Evolutionary conservation across 768 basidiomycete genomes (phyloP).

Genomic region (Naganishia kalamii): DNA sequence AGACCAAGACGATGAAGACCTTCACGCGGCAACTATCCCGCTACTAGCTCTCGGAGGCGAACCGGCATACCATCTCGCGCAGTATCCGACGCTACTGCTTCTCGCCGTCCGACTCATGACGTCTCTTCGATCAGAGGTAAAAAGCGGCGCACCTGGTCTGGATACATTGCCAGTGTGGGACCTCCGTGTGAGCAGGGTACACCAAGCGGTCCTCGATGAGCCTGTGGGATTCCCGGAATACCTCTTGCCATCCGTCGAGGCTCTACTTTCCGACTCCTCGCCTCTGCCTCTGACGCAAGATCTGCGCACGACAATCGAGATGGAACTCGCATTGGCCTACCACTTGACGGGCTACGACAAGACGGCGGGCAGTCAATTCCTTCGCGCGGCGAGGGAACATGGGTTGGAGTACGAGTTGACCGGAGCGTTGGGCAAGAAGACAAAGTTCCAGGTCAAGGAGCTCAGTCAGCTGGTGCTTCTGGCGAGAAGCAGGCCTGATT

Average conservation of each 20-base stretch:
- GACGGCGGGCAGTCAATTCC: constrained; percentile 67
- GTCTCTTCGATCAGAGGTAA: constrained; percentile 33
- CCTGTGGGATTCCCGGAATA: constrained; percentile 57
- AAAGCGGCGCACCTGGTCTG: constrained; percentile 50
- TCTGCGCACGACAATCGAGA: constrained; percentile 54
- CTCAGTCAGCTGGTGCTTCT: constrained; percentile 85
- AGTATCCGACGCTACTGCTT: constrained; percentile 62
- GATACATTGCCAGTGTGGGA: constrained; percentile 68
- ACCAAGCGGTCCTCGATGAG: constrained; percentile 72
- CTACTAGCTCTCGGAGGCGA: constrained; percentile 81
- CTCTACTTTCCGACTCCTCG: constrained; percentile 47
- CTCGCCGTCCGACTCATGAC: constrained; percentile 66
- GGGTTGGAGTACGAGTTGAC: constrained; percentile 83
- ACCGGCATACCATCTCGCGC: constrained; percentile 87
- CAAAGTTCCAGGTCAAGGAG: constrained; percentile 82
- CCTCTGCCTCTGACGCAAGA: constrained; percentile 47
- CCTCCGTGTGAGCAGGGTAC: constrained; percentile 65
- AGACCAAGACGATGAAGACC: constrained; percentile 48
- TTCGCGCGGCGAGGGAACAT: constrained; percentile 67
- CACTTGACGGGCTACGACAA: constrained; percentile 66
- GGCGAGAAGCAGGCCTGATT: constrained; percentile 64
- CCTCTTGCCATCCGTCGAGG: constrained; percentile 35
- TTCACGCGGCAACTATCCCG: constrained; percentile 64
- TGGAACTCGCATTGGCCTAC: constrained; percentile 74
- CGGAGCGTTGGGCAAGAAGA: constrained; percentile 85